phyloP scores from a whole-genome alignment of 2,329 filamentous ascomycete species.

The Aureobasidium sp. region DNA sequence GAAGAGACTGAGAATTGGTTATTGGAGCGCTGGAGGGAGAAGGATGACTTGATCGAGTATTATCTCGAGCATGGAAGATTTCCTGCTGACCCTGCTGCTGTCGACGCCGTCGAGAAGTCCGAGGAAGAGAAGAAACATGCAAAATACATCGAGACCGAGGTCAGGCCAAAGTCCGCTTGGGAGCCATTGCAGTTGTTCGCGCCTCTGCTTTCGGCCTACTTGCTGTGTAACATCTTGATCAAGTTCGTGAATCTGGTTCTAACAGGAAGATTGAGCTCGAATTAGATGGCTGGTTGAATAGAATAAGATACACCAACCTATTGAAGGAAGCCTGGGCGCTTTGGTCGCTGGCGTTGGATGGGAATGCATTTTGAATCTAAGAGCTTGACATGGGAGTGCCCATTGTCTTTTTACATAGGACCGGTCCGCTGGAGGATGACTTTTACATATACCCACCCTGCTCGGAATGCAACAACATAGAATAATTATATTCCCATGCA shows the following conservation, averaged over 20 bases:
- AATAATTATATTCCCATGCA: too few relatives aligned
- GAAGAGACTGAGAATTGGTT: constrained; percentile 76
- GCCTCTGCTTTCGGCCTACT: constrained; percentile 28
- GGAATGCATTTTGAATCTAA: not conserved
- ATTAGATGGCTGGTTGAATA: not conserved
- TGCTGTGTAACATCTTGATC: constrained; percentile 28
- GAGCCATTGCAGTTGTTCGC: constrained; percentile 40
- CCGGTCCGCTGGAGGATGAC: constrained; percentile 17
- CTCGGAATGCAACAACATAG: not conserved
- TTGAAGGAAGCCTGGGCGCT: not conserved
- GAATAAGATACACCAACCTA: not conserved
- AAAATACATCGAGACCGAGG: constrained; percentile 40
- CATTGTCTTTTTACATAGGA: not conserved
- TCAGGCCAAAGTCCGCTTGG: constrained; percentile 30
- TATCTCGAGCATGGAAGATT: constrained; percentile 71
- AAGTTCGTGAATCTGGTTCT: constrained; percentile 24
- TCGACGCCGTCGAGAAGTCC: constrained; percentile 15
- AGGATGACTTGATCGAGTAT: constrained; percentile 76
- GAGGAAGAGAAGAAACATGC: constrained; percentile 28
- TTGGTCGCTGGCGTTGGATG: not conserved
- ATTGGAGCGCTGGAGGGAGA: constrained; percentile 77
- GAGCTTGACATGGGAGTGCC: not conserved
- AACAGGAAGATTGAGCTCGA: constrained; percentile 8
- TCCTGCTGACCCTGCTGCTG: constrained; percentile 52
- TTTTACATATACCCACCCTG: not conserved